Evolutionary conservation across 331 rosid genomes (phyloP).

Genomic region (Acacia concinna): DNA sequence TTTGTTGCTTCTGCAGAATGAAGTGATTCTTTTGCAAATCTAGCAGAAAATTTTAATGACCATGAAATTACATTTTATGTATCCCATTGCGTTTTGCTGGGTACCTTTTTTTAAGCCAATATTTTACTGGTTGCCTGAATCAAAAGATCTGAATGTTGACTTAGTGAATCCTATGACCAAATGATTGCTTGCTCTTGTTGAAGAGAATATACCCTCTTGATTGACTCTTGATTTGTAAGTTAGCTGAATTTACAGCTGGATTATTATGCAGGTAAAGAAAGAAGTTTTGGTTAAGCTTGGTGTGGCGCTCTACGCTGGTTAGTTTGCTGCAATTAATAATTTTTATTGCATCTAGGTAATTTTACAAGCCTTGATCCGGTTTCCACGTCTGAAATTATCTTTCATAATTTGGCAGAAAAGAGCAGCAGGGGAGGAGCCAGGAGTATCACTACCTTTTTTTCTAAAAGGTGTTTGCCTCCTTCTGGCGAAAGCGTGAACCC

Average conservation of each 20-base stretch:
- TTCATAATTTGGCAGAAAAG: slow-evolving; percentile 52
- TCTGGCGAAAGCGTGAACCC: slow-evolving; percentile 47
- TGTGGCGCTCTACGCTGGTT: slow-evolving; percentile 53
- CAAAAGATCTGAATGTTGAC: not conserved
- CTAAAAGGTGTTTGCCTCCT: slow-evolving; percentile 88
- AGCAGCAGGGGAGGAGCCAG: slow-evolving; percentile 44
- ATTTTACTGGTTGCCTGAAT: not conserved
- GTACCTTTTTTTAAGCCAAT: not conserved
- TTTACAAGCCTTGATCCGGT: not conserved
- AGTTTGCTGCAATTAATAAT: slow-evolving; percentile 1
- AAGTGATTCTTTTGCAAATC: too few species aligned
- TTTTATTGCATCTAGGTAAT: not conserved
- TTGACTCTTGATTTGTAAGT: not conserved
- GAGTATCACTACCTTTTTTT: slow-evolving; percentile 75
- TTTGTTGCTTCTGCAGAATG: too few species aligned
- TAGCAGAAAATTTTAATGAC: too few species aligned
- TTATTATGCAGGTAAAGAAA: slow-evolving; percentile 74
- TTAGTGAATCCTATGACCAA: not conserved
- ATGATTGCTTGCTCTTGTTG: not conserved
- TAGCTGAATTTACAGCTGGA: slow-evolving; percentile 25
- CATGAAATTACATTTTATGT: too few species aligned
- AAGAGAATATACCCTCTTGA: not conserved
- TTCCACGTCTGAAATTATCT: slow-evolving; percentile 21
- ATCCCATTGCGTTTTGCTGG: too few species aligned
- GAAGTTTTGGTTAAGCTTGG: slow-evolving; percentile 75